These are phyloP conservation scores for Cercospora sesami DNA, from an alignment of 2,329 filamentous ascomycete genomes.

Conservation along the genomic window DNA sequence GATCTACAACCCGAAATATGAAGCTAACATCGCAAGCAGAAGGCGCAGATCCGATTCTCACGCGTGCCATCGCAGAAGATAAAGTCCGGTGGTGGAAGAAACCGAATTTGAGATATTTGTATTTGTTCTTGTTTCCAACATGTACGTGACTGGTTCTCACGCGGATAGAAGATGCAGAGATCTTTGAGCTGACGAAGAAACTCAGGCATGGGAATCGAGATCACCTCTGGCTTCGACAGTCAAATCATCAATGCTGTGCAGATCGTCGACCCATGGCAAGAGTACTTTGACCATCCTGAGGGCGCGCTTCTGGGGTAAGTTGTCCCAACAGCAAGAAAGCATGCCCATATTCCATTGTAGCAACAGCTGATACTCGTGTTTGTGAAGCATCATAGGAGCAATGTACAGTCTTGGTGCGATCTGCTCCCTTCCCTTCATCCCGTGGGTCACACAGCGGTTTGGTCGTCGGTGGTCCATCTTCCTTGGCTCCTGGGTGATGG, in stretches of 20 bases:
- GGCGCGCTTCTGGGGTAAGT: constrained; percentile 46
- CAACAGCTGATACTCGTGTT: neutral
- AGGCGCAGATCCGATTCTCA: constrained; percentile 28
- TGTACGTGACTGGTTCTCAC: constrained; percentile 37
- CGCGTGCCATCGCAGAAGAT: constrained; percentile 42
- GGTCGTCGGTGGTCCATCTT: constrained; percentile 61
- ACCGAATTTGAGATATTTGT: constrained; percentile 58
- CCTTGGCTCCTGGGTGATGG: constrained; percentile 56
- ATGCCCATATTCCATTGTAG: neutral
- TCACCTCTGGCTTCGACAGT: constrained; percentile 61
- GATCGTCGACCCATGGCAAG: constrained; percentile 19
- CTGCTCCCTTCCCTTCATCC: constrained; percentile 59
- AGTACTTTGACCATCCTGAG: constrained; percentile 47
- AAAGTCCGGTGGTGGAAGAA: constrained; percentile 50
- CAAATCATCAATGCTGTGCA: constrained; percentile 42
- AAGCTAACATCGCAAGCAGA: constrained; percentile 18
- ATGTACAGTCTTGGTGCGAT: constrained; percentile 63
- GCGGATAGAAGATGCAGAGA: neutral
- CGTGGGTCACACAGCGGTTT: constrained; percentile 55
- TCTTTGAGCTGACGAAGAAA: neutral
- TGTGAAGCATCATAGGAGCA: constrained; percentile 56
- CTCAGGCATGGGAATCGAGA: constrained; percentile 58
- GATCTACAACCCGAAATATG: neutral
- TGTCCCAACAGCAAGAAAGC: neutral
- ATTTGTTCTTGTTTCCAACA: constrained; percentile 59